Percentiles rank a stretch among this genome's conserved stretches.
These are phyloP conservation scores for Solanum pimpinellifolium DNA, from an alignment of 257 asterid genomes.

Conservation along the genomic window DNA sequence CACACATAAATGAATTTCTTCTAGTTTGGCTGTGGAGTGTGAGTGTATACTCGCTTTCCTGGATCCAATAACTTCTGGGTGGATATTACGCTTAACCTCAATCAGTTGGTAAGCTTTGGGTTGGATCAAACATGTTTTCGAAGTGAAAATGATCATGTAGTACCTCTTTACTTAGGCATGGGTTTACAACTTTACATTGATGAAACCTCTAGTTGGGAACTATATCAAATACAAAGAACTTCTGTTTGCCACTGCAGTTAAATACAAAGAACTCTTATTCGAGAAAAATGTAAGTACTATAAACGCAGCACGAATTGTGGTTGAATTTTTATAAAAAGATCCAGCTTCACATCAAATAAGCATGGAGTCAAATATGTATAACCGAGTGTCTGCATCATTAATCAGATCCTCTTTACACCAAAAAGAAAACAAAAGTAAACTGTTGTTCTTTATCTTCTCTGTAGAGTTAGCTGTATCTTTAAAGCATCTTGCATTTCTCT, in stretches of 20 bases:
- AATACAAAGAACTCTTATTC: background rate
- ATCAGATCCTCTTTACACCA: background rate
- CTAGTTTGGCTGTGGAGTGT: background rate
- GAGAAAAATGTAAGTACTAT: background rate
- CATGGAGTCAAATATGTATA: background rate
- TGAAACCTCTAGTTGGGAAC: background rate
- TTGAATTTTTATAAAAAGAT: background rate
- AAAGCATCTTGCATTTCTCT: background rate
- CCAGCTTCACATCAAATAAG: background rate
- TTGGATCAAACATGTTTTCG: background rate
- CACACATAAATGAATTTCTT: background rate
- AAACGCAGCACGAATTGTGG: background rate
- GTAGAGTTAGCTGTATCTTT: background rate
- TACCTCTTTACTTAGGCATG: background rate
- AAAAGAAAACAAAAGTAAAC: background rate
- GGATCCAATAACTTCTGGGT: background rate
- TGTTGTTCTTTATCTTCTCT: background rate
- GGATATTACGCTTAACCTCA: background rate
- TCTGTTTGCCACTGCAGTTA: background rate
- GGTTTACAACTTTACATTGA: background rate
- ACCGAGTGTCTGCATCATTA: background rate
- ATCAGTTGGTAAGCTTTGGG: background rate
- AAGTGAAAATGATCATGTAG: background rate
- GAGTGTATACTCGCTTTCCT: background rate
- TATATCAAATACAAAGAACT: background rate